A percentile compares a stretch with the other conserved stretches of the same genome.
Conservation (phyloP, 176 grass and related monocot species). For the Thalia dealbata region DNA sequence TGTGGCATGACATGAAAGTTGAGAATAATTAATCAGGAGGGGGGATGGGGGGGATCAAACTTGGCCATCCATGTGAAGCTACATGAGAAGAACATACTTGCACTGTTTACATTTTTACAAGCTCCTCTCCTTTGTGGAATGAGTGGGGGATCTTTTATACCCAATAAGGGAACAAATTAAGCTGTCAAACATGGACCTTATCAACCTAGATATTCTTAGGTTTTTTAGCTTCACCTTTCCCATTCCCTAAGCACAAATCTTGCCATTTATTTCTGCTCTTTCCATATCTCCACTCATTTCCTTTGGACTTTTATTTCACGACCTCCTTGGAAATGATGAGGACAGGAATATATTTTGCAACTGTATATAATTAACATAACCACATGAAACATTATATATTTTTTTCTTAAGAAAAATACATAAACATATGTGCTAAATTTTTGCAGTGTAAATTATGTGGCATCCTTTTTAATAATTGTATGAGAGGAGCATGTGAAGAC, state of each 20-base stretch:
- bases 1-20: background rate
- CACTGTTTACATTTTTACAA: background rate
- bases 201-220: background rate
- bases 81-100: slow-evolving; percentile 3
- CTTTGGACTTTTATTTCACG: no score
- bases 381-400: background rate
- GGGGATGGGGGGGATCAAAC: no score
- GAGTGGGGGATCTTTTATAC: background rate
- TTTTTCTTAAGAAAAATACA: background rate
- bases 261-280: background rate
- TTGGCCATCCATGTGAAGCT: background rate
- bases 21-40: background rate
- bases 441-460: no score
- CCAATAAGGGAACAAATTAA: slow-evolving; percentile 10
- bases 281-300: no score
- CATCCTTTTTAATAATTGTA: no score
- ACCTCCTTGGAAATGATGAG: no score
- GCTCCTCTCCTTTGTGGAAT: background rate
- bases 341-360: no score
- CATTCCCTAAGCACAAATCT: background rate
- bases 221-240: background rate
- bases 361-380: no score
- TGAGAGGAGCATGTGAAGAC: no score
- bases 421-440: no score
- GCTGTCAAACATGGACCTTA: background rate